Conservation (phyloP, 75 land plant genomes). For the Adiantum capillusveneris region DNA sequence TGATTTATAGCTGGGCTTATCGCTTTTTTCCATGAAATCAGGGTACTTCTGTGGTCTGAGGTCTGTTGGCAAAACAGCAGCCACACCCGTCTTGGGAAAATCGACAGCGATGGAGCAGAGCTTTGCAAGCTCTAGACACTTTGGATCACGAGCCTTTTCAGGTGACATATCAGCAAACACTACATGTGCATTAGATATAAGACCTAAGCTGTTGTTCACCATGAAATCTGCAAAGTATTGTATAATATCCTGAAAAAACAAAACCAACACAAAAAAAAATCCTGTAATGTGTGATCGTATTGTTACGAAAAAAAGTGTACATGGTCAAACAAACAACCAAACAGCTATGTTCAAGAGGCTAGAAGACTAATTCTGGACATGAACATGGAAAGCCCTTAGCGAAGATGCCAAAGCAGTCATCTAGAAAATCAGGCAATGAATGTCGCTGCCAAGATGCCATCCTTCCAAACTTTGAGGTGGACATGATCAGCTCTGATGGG, state of each 20-base stretch:
- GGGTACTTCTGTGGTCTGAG: conserved; percentile 64
- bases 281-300: too few species aligned
- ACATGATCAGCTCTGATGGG: too few species aligned
- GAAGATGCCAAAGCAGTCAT: too few species aligned
- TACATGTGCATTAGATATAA: conserved; percentile 75
- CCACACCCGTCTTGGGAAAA: conserved; percentile 92
- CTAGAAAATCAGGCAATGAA: too few species aligned
- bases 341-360: too few species aligned
- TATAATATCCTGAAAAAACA: conserved; percentile 59
- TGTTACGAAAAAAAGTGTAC: too few species aligned
- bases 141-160: conserved; percentile 43
- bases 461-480: too few species aligned
- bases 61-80: conserved; percentile 60
- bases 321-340: too few species aligned
- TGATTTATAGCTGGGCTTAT: conserved; percentile 64
- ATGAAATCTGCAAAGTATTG: conserved; percentile 76
- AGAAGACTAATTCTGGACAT: too few species aligned
- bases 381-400: too few species aligned
- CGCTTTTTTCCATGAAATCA: conserved; percentile 90
- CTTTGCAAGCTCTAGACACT: conserved; percentile 61
- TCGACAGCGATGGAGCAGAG: conserved; percentile 88
- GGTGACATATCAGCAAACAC: conserved; percentile 64
- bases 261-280: too few species aligned
- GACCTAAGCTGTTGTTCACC: conserved; percentile 74
- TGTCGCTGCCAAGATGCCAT: too few species aligned